Percentiles rank a stretch among this genome's conserved stretches.
Evolutionary conservation across 768 basidiomycete genomes (phyloP).

Genomic region (Xanthoconium purpureum): DNA sequence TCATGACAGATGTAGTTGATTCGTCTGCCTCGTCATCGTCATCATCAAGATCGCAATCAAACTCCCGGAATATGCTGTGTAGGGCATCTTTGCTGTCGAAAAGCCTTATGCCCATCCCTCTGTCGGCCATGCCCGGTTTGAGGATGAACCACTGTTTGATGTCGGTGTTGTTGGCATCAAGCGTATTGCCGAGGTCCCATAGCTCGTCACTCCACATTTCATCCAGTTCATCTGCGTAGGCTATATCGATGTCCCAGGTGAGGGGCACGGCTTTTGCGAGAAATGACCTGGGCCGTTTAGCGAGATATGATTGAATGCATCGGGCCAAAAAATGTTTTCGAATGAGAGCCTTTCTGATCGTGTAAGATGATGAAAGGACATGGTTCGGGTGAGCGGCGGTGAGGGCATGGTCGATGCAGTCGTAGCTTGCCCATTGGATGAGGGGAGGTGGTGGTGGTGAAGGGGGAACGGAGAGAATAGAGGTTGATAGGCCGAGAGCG

Average conservation of each 20-base stretch:
- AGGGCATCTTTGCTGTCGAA: constrained; percentile 78
- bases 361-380: constrained; percentile 77
- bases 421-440: constrained; percentile 87
- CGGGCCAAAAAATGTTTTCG: constrained; percentile 89
- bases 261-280: constrained; percentile 58
- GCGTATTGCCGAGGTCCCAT: constrained; percentile 71
- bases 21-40: constrained; percentile 49
- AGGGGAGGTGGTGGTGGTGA: constrained; percentile 29
- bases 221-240: constrained; percentile 91
- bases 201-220: constrained; percentile 92
- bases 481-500: constrained; percentile 26
- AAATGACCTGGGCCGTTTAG: constrained; percentile 61
- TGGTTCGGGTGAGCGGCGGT: constrained; percentile 48
- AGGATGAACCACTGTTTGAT: constrained; percentile 80
- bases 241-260: constrained; percentile 84
- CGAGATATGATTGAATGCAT: constrained; percentile 65
- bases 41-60: constrained; percentile 60
- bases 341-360: constrained; percentile 89
- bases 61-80: constrained; percentile 72
- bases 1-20: constrained; percentile 56
- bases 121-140: constrained; percentile 96
- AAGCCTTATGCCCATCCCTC: constrained; percentile 90
- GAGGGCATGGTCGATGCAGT: constrained; percentile 75
- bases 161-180: constrained; percentile 40
- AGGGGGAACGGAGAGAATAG: constrained; percentile 29